Evolutionary conservation across 2,329 filamentous ascomycete genomes (phyloP).

Genomic region (Mariannaea sp.): DNA sequence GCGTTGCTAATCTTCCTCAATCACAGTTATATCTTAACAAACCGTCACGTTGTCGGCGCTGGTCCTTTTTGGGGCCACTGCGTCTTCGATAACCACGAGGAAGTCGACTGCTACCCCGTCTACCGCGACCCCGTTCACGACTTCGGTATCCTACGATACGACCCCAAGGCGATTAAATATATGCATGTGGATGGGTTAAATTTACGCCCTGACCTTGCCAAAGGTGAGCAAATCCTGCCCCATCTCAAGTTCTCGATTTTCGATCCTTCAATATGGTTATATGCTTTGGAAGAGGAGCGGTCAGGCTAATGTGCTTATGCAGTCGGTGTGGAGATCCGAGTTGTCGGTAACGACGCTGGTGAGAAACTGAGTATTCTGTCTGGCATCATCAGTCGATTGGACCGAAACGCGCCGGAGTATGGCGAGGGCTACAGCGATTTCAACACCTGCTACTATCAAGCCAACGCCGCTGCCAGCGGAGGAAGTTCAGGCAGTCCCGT

Average conservation of each 20-base stretch:
- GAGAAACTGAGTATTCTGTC: conserved; percentile 98
- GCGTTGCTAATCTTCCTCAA: conserved; percentile 5
- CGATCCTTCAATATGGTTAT: background rate
- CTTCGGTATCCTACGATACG: conserved; percentile 95
- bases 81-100: conserved; percentile 98
- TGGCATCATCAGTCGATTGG: conserved; percentile 93
- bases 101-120: conserved; percentile 93
- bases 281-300: background rate
- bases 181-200: conserved; percentile 85
- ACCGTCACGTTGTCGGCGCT: conserved; percentile 90
- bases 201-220: conserved; percentile 83
- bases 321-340: conserved; percentile 92
- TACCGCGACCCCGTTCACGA: conserved; percentile 99
- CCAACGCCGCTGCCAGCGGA: conserved; percentile 93
- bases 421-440: conserved; percentile 98
- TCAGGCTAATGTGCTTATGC: conserved; percentile 25
- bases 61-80: conserved; percentile 98
- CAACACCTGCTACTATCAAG: conserved; percentile 95
- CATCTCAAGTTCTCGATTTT: background rate
- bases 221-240: conserved; percentile 55
- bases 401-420: conserved; percentile 96
- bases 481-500: conserved; percentile 98
- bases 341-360: conserved; percentile 97
- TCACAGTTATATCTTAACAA: conserved; percentile 76
- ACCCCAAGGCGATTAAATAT: conserved; percentile 95